Evolutionary conservation across 2,329 filamentous ascomycete species (phyloP).

Genomic region (Pseudogymnoascus sp.): DNA sequence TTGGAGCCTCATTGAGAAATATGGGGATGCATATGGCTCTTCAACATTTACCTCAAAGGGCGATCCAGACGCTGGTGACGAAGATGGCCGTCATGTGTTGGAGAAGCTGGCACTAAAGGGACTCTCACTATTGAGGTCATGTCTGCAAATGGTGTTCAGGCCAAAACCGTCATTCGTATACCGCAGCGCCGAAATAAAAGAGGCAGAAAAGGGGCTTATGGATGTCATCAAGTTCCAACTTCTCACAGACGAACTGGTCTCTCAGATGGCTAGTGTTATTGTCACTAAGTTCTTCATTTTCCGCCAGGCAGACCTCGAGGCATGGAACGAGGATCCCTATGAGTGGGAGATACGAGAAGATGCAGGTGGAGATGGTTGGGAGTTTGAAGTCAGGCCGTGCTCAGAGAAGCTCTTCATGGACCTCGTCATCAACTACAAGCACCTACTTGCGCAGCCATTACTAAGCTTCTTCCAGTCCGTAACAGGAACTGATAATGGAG

Average conservation of each 20-base stretch:
- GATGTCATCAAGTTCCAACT: conserved; percentile 63
- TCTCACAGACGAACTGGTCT: conserved; percentile 66
- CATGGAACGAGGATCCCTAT: conserved; percentile 91
- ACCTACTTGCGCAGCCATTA: conserved; percentile 68
- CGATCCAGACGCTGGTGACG: conserved; percentile 42
- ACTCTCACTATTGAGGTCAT: conserved; percentile 71
- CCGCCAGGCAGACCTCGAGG: conserved; percentile 71
- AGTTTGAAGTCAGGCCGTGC: conserved; percentile 86
- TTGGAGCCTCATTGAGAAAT: conserved; percentile 71
- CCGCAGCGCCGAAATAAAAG: conserved; percentile 62
- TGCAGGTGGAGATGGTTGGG: conserved; percentile 74
- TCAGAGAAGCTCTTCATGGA: conserved; percentile 92
- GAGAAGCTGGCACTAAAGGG: conserved; percentile 80
- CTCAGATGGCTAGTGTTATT: conserved; percentile 73
- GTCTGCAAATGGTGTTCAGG: conserved; percentile 75
- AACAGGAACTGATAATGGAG: conserved; percentile 50
- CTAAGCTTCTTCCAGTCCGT: conserved; percentile 75
- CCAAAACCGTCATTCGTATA: conserved; percentile 79
- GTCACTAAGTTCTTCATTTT: conserved; percentile 87
- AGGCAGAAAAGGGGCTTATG: conserved; percentile 64
- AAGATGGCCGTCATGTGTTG: conserved; percentile 44
- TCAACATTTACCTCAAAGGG: conserved; percentile 31
- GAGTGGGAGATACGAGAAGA: conserved; percentile 93
- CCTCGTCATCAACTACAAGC: conserved; percentile 80
- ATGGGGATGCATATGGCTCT: conserved; percentile 62